These are phyloP conservation scores for Elymus sibiricus DNA, from an alignment of 176 grass and related monocot species.

Conservation along the genomic window DNA sequence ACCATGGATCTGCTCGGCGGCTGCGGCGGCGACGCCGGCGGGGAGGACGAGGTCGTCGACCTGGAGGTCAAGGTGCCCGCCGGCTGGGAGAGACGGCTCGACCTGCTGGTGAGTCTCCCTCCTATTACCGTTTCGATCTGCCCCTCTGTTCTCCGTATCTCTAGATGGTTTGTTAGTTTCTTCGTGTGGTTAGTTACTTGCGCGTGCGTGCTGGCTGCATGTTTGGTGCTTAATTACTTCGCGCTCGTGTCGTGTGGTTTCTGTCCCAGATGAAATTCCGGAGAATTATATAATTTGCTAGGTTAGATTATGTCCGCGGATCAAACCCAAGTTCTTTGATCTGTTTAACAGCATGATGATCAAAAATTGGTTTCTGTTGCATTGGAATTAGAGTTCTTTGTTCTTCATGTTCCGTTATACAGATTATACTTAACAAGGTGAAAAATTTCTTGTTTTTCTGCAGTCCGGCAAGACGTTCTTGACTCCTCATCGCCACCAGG, in stretches of 20 bases:
- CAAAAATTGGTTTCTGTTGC: background rate
- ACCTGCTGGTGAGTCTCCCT: constrained; percentile 37
- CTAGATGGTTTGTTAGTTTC: background rate
- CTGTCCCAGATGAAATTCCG: background rate
- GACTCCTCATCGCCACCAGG: constrained; percentile 29
- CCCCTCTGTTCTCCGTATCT: background rate
- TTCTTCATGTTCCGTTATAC: background rate
- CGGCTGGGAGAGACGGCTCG: constrained; percentile 53
- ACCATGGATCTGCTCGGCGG: constrained; percentile 60
- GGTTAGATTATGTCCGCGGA: background rate
- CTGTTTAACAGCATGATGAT: background rate
- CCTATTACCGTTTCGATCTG: background rate
- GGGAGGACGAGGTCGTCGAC: constrained; percentile 37
- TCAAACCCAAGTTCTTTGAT: background rate
- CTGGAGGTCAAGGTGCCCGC: constrained; percentile 48
- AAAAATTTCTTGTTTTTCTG: background rate
- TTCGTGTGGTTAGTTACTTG: background rate
- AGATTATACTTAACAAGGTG: background rate
- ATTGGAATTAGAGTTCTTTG: background rate
- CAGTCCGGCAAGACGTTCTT: constrained; percentile 58
- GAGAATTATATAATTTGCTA: background rate
- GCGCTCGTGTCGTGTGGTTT: background rate
- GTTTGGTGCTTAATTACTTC: background rate
- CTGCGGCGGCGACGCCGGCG: constrained; percentile 9
- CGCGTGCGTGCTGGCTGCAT: background rate